phyloP scores from a whole-genome alignment of 202 grass and related monocot genomes.

The Cymbopogon flexuosus region DNA sequence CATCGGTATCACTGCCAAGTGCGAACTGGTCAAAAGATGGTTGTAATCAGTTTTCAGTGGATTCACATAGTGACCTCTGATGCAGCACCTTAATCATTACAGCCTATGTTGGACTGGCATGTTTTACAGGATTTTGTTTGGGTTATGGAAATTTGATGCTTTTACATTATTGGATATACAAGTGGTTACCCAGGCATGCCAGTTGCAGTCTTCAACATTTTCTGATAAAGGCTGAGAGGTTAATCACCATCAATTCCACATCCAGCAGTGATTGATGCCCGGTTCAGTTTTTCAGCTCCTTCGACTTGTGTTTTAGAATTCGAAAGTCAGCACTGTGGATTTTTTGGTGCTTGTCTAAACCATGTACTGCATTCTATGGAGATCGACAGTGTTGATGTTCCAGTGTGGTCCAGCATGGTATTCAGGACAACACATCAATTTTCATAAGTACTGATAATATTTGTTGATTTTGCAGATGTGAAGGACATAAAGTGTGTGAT shows the following conservation, averaged over 20 bases:
- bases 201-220: conserved; percentile 30
- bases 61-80: conserved; percentile 50
- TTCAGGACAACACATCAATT: conserved; percentile 19
- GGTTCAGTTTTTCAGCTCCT: conserved; percentile 75
- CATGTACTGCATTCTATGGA: conserved; percentile 44
- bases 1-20: conserved; percentile 59
- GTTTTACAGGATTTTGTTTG: conserved; percentile 38
- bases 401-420: conserved; percentile 34
- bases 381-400: conserved; percentile 44
- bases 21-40: conserved; percentile 45
- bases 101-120: conserved; percentile 51
- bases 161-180: conserved; percentile 31
- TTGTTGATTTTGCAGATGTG: conserved; percentile 73
- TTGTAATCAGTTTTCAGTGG: conserved; percentile 18
- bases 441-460: conserved; percentile 23
- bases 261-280: conserved; percentile 49
- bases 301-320: conserved; percentile 52
- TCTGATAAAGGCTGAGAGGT: conserved; percentile 35
- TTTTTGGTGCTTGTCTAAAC: conserved; percentile 37
- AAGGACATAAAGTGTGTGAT: conserved; percentile 99
- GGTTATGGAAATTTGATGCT: conserved; percentile 17
- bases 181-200: conserved; percentile 29
- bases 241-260: conserved; percentile 82
- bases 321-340: conserved; percentile 26
- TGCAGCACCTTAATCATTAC: conserved; percentile 62